Evolutionary conservation across 768 basidiomycete species (phyloP).

Genomic region (Suillus weaverae): DNA sequence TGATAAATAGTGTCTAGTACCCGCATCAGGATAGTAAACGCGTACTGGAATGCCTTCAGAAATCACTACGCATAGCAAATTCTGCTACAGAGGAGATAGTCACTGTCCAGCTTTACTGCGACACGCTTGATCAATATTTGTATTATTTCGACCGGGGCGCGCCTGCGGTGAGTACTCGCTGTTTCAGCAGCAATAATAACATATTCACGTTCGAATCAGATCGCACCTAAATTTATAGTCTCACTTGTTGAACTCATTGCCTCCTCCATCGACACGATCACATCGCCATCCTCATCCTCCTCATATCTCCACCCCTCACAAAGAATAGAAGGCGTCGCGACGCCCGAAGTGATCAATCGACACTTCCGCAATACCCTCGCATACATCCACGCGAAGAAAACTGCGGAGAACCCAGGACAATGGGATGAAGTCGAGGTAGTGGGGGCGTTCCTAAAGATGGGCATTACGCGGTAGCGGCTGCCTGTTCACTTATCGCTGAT

Average conservation of each 20-base stretch:
- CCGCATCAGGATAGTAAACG: constrained; percentile 95
- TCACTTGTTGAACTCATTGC: constrained; percentile 95
- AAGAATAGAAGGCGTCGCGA: constrained; percentile 88
- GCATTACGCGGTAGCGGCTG: constrained; percentile 52
- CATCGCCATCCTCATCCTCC: constrained; percentile 48
- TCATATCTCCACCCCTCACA: constrained; percentile 83
- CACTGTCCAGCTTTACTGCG: constrained; percentile 93
- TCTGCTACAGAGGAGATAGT: constrained; percentile 97
- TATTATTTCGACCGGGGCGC: constrained; percentile 95
- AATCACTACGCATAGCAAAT: constrained; percentile 93
- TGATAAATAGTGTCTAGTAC: constrained; percentile 44
- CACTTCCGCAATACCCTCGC: constrained; percentile 91
- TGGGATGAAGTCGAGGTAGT: constrained; percentile 91
- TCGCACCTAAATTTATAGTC: constrained; percentile 95
- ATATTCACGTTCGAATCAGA: constrained; percentile 40
- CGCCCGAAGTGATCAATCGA: constrained; percentile 89
- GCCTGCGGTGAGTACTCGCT: constrained; percentile 66
- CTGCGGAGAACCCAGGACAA: constrained; percentile 35
- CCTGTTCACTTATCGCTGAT: neutral
- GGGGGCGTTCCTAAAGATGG: constrained; percentile 89
- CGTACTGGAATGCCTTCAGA: constrained; percentile 96
- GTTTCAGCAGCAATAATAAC: neutral
- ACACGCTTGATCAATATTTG: constrained; percentile 93
- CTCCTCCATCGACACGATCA: constrained; percentile 88
- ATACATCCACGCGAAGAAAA: constrained; percentile 81